Percentiles rank a stretch among this genome's conserved stretches.
Conservation (phyloP, 176 grass and related monocot species). For the Zoysia pacifica region DNA sequence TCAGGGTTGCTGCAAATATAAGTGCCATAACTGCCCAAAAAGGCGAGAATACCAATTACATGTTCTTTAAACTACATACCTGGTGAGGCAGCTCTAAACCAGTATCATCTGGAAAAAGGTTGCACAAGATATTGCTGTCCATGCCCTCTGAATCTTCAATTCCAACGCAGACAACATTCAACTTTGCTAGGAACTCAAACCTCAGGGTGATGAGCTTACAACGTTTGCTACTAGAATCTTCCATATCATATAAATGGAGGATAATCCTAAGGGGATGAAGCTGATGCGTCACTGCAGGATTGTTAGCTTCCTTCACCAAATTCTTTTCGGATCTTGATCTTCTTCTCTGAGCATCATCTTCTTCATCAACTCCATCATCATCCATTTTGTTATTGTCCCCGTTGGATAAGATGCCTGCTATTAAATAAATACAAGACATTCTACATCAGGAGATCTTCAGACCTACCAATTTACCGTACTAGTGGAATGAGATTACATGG, state of each 20-base stretch:
- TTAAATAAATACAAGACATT: constrained; percentile 31
- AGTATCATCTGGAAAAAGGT: constrained; percentile 95
- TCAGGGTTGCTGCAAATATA: neutral
- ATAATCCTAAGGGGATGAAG: constrained; percentile 88
- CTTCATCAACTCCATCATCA: constrained; percentile 87
- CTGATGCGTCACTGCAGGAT: constrained; percentile 41
- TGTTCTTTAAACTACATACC: constrained; percentile 43
- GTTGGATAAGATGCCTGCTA: constrained; percentile 66
- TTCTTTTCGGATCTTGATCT: constrained; percentile 82
- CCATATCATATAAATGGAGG: constrained; percentile 72
- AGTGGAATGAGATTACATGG: neutral
- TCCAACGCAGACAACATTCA: constrained; percentile 92
- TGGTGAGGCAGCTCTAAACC: constrained; percentile 88
- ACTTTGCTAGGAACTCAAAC: constrained; percentile 89
- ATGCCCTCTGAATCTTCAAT: constrained; percentile 65
- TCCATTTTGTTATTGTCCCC: constrained; percentile 65
- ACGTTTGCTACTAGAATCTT: constrained; percentile 54
- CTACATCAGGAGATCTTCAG: constrained; percentile 17
- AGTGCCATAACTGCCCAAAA: neutral
- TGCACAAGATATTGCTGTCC: constrained; percentile 86
- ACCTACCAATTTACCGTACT: too few relatives aligned
- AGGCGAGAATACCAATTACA: constrained; percentile 1
- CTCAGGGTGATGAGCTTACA: constrained; percentile 56
- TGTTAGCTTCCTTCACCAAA: constrained; percentile 56
- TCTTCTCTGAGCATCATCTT: constrained; percentile 94